Evolutionary conservation across 768 basidiomycete genomes (phyloP), one percentile per base, ranked within the genome.

Genomic region (Kwoniella sp.): DNA sequence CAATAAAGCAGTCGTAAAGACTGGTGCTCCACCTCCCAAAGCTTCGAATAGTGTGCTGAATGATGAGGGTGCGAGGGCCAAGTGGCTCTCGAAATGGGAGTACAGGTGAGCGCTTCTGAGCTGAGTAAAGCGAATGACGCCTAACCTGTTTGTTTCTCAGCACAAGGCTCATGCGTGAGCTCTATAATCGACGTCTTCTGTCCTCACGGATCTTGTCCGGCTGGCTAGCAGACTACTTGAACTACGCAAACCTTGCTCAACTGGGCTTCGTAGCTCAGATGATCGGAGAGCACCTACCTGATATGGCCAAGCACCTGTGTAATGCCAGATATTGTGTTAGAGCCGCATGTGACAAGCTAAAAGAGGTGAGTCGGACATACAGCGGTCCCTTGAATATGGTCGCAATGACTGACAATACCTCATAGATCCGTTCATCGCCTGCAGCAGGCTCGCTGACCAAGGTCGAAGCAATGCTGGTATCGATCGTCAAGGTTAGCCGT

Each of bases 51-150:
- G 74, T 1, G 66, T 75, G 4, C 62, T 78, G 11, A 69, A 67
- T 11, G 76, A 78, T 56, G 74, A 72, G 29, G 68, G 68, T 50
- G 51, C 65, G 7, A 54, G 73, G 28, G 56, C 56, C 4, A 63
- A 70, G 26, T 78, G 76, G 76, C 53, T 69, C 15, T 60, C 63
- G 2, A 78, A 78, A 52, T 78, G 76, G 76, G 67, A 68, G 5
- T 78, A 78, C 54, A 71, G 71, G 71, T 72, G 23, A 58, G 73
- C 66, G n/a, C n/a, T n/a, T 29, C 17, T 15, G 56, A 22, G 29
- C 31, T n/a, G n/a, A n/a, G n/a, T n/a, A n/a, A n/a, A 11, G 29
- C 38, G 22, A 31, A 20, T 58, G 23, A 58, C 31, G 22, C 12
- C 25, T 37, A 34, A 34, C 34, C 34, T 13, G 13, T 13, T 34